Evolutionary conservation across 495 filamentous ascomycete species (phyloP).

Genomic region (Umbilicaria muhlenbergii): DNA sequence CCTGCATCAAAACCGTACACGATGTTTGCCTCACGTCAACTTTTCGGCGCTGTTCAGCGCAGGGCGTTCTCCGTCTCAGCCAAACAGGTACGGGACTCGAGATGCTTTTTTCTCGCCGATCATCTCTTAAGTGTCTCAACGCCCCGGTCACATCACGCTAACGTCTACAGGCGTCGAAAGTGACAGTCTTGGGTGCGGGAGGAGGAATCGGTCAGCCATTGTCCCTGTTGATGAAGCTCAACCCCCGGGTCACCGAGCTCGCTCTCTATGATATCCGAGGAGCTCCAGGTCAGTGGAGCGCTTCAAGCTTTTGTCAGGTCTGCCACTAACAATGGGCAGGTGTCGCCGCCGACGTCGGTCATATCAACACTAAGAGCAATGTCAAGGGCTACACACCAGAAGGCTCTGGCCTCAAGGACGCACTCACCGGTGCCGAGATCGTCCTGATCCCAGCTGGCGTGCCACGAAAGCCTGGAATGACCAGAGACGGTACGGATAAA

Average conservation of each 20-base stretch:
- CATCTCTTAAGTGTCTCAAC: slow-evolving; percentile 6
- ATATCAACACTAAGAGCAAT: slow-evolving; percentile 97
- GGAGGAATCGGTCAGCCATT: slow-evolving; percentile 98
- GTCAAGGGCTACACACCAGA: slow-evolving; percentile 80
- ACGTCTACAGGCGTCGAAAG: slow-evolving; percentile 68
- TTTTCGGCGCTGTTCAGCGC: slow-evolving; percentile 60
- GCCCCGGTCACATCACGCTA: slow-evolving; percentile 9
- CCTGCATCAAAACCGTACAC: slow-evolving; percentile 15
- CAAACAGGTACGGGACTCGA: slow-evolving; percentile 49
- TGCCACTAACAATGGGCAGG: slow-evolving; percentile 33
- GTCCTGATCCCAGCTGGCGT: slow-evolving; percentile 97
- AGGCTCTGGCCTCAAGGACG: slow-evolving; percentile 53
- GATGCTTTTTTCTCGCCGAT: slow-evolving; percentile 4
- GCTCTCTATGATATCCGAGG: slow-evolving; percentile 95
- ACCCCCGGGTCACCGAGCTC: slow-evolving; percentile 81
- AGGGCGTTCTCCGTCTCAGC: slow-evolving; percentile 90
- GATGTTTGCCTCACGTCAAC: slow-evolving; percentile 66
- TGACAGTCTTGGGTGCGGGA: slow-evolving; percentile 86
- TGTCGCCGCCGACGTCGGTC: slow-evolving; percentile 93
- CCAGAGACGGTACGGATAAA: slow-evolving; percentile 56
- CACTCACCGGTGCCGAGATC: slow-evolving; percentile 75
- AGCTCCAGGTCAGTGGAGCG: slow-evolving; percentile 60
- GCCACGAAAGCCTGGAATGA: slow-evolving; percentile 98
- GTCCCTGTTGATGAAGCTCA: slow-evolving; percentile 94
- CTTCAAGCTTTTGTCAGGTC: background rate